Evolutionary conservation across 2,329 filamentous ascomycete species (phyloP), one percentile per base, ranked within the genome.

Genomic region (Diaporthe velutina): DNA sequence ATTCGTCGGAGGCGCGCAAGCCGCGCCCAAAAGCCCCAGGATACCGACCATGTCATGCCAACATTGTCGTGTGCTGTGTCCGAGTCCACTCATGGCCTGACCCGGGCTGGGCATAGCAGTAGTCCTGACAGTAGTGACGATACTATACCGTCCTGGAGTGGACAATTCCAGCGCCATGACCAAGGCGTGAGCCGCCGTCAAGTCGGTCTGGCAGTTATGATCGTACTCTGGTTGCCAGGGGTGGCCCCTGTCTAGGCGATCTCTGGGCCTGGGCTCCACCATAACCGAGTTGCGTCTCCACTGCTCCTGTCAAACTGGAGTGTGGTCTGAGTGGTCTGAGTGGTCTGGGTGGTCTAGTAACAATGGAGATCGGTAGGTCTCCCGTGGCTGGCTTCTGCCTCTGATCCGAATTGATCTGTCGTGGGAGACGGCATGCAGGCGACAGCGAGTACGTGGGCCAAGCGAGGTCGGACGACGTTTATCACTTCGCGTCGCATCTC

Each of bases 391-490:
- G 25, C 60, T n/a, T 48, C 42, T 38, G 28, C 25, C 17, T 50
- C 19, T 48, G 45, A 35, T 52, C 40, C 40, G 61, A 38, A 19
- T 55, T 22, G 48, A 38, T 13, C 25, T 58, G 35, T 35, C 38
- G 50, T 33, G 58, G 58, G 35, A 73, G 60, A 48, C 48, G 19
- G 15, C 10, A 22, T 48, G 50, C 61, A 52, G 25, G 38, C 25
- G 25, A 33, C 40, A 57, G 48, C 40, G 60, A 40, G n/a, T 19
- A 54, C 12, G n/a, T 30, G 1, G 55, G 30, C 30, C 58, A 54
- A 67, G 68, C 73, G 60, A 72, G 40, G 58, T 72, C 60, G 52
- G 40, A 74, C 52, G 61, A 58, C 48, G 67, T 70, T 60, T 28
- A 52, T 30, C 28, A 52, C 9, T 33, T 61, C 28, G 28, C 38